These are phyloP conservation scores for Withania somnifera DNA, from an alignment of 305 asterid species.

Conservation along the genomic window DNA sequence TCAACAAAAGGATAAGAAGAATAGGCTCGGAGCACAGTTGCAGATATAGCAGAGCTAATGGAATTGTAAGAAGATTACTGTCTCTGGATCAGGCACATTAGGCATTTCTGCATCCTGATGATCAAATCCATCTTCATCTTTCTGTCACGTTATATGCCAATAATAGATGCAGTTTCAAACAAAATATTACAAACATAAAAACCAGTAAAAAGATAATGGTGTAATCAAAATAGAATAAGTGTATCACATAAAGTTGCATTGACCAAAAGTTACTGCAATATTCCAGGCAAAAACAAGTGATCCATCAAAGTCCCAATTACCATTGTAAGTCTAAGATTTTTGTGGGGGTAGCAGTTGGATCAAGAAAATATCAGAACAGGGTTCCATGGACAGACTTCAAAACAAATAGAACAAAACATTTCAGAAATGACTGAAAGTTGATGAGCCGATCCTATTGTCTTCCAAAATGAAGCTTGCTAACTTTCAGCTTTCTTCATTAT, in stretches of 20 bases:
- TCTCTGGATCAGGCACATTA: slow-evolving; percentile 66
- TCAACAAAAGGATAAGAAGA: neutral
- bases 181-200: slow-evolving; percentile 1
- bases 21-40: neutral
- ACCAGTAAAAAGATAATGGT: neutral
- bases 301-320: neutral
- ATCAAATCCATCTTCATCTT: slow-evolving; percentile 74
- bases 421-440: neutral
- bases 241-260: neutral
- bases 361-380: neutral
- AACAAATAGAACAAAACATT: neutral
- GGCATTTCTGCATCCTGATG: slow-evolving; percentile 86
- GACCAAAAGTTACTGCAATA: neutral
- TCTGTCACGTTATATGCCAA: slow-evolving; percentile 37
- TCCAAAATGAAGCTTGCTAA: neutral
- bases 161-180: slow-evolving; percentile 9
- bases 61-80: slow-evolving; percentile 29
- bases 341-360: neutral
- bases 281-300: neutral
- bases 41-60: neutral
- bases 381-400: neutral
- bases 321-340: neutral
- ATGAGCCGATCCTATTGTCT: neutral
- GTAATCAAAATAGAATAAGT: neutral
- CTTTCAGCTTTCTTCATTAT: neutral